Conservation (phyloP, 768 basidiomycete species). For the Lanmaoa rubissima region DNA sequence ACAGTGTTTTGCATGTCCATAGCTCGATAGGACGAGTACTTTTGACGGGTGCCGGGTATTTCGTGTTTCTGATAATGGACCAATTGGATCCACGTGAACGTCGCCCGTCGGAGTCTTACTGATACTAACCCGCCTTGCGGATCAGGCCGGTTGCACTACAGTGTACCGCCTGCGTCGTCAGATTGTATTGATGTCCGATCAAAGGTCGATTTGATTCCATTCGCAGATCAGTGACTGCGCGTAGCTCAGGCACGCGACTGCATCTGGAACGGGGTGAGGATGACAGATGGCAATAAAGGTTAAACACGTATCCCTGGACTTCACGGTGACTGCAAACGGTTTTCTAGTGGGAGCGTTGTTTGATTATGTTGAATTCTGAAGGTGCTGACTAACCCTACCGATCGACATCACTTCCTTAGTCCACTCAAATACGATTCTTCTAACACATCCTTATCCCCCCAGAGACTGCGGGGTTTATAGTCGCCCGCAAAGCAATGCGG, state of each 20-base stretch:
- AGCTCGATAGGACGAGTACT: neutral
- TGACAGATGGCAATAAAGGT: neutral
- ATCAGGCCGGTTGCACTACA: neutral
- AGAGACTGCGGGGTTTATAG: no score
- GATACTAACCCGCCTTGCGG: neutral
- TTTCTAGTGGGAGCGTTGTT: neutral
- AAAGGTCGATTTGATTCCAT: neutral
- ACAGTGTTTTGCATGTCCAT: neutral
- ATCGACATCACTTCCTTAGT: no score
- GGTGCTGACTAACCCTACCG: conserved; percentile 2
- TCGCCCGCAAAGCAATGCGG: no score
- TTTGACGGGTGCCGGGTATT: neutral
- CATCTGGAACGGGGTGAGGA: neutral
- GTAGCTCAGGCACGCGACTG: neutral
- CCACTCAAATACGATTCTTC: no score
- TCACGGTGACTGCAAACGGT: no score
- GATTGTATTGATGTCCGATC: neutral
- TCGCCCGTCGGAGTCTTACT: neutral
- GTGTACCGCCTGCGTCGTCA: neutral
- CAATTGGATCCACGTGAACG: neutral
- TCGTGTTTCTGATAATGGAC: neutral
- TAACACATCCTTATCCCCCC: no score
- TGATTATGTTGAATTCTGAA: conserved; percentile 7
- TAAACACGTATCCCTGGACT: neutral
- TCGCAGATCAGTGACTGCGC: neutral